These are phyloP conservation scores for Agaricus blazei DNA, from an alignment of 768 basidiomycete genomes.

Conservation along the genomic window DNA sequence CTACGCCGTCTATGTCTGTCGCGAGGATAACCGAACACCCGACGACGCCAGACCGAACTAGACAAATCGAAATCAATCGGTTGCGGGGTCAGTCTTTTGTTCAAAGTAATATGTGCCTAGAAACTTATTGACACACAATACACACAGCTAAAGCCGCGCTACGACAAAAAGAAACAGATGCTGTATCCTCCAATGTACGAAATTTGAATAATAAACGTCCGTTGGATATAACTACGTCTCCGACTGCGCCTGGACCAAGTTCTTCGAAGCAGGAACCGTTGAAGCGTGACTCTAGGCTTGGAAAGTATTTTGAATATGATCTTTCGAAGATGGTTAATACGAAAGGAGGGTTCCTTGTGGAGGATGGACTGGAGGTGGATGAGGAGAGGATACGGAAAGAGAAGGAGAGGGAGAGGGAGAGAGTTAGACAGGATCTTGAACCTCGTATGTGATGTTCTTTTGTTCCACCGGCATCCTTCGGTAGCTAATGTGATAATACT, in stretches of 20 bases:
- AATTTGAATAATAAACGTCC: constrained; percentile 80
- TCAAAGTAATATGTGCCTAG: neutral
- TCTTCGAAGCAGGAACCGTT: constrained; percentile 41
- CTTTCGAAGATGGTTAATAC: constrained; percentile 95
- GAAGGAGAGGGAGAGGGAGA: constrained; percentile 74
- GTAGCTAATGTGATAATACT: neutral
- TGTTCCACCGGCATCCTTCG: neutral
- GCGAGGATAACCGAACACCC: constrained; percentile 18
- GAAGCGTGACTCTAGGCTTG: constrained; percentile 72
- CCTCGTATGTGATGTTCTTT: constrained; percentile 46
- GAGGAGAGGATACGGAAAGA: constrained; percentile 73
- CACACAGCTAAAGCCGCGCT: constrained; percentile 69
- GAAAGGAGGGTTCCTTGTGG: constrained; percentile 91
- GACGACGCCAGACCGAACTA: constrained; percentile 64
- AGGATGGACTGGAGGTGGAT: constrained; percentile 79
- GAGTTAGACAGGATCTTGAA: constrained; percentile 69
- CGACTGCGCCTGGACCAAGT: constrained; percentile 41
- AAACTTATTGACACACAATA: neutral
- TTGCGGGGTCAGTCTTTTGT: constrained; percentile 49
- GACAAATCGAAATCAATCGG: constrained; percentile 73
- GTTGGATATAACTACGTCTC: constrained; percentile 55
- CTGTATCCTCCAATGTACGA: constrained; percentile 35
- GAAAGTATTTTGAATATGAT: constrained; percentile 96
- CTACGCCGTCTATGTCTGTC: constrained; percentile 34
- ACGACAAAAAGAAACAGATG: constrained; percentile 55